Evolutionary conservation across 768 basidiomycete genomes (phyloP), one percentile per base, ranked within the genome.

Genomic region (Pleurotus platypus): DNA sequence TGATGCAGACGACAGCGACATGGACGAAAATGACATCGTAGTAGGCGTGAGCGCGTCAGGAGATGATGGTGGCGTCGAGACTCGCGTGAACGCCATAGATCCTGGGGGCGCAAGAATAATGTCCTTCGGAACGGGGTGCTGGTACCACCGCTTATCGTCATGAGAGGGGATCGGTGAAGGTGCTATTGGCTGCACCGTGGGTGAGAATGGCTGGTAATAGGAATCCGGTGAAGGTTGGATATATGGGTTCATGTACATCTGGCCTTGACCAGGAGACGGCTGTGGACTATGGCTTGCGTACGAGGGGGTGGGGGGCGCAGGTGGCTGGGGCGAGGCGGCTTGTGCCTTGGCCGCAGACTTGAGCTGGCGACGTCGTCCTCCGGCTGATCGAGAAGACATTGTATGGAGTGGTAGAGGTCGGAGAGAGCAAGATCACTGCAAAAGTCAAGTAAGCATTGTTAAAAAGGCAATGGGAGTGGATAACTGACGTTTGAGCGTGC

Each of bases 351-450:
- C 27, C 30, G 49, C 24, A n/a, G 26, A 26, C 35, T 51, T 51
- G 26, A 51, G 49, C 35, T 51, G 49, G 26, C 49, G 49, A 20
- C 49, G 49, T 8, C 49, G 49, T 38, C 49, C 49, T 12, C 49
- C 49, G 9, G 49, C 49, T 37, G 49, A 51, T 51, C 49, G 27
- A n/a, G 49, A 51, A 9, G 49, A 51, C 49, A 51, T 51, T n/a
- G 27, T 51, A 16, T 8, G 30, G 27, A 9, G 45, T 24, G 11
- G 20, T 49, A n/a, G 48, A 35, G 30, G 30, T 35, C 30, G 30
- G 11, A 35, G 30, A 35, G 30, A 30, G 16, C 15, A 39, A 7
- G 35, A 51, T 27, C 27, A 51, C 7, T 11, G 8, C 9, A n/a
- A 35, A 37, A 51, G 30, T 30, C 35, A 8, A 16, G 20, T 37